These are phyloP conservation scores for Bipolaris victoriae DNA, from an alignment of 2,329 filamentous ascomycete species.

Conservation along the genomic window DNA sequence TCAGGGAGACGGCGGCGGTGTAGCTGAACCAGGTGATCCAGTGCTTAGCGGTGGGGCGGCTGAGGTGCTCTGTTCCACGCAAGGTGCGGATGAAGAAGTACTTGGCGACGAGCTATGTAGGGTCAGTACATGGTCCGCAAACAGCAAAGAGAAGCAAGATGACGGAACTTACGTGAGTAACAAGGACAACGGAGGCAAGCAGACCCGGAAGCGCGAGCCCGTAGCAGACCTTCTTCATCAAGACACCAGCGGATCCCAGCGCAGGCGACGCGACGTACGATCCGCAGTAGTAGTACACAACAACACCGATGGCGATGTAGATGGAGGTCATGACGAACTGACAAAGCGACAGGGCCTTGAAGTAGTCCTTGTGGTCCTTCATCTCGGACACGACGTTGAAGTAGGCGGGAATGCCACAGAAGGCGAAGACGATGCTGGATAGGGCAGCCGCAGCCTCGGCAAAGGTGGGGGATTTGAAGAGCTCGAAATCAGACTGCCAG, in stretches of 20 bases:
- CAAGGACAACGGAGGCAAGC: slow-evolving; percentile 31
- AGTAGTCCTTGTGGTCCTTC: slow-evolving; percentile 64
- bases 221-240: slow-evolving; percentile 69
- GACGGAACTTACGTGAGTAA: slow-evolving; percentile 27
- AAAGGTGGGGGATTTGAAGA: slow-evolving; percentile 23
- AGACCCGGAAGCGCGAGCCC: slow-evolving; percentile 66
- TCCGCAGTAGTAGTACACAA: slow-evolving; percentile 72
- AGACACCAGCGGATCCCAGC: slow-evolving; percentile 64
- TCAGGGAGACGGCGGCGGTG: slow-evolving; percentile 24
- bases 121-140: background rate
- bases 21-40: slow-evolving; percentile 36
- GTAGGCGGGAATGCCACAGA: slow-evolving; percentile 67
- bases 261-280: slow-evolving; percentile 68
- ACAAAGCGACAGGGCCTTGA: slow-evolving; percentile 62
- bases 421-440: slow-evolving; percentile 33
- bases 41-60: slow-evolving; percentile 30
- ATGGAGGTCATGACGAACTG: slow-evolving; percentile 65
- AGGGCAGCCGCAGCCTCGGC: slow-evolving; percentile 29
- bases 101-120: slow-evolving; percentile 29
- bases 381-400: slow-evolving; percentile 72
- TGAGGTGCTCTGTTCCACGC: slow-evolving; percentile 69
- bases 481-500: slow-evolving; percentile 30
- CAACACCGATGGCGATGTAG: slow-evolving; percentile 69
- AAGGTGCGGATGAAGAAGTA: slow-evolving; percentile 70
- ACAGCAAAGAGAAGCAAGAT: background rate